Base-by-base conservation (phyloP, 1,284 basidiomycete genomes). In the Cutaneotrichosporon sp. region DNA sequence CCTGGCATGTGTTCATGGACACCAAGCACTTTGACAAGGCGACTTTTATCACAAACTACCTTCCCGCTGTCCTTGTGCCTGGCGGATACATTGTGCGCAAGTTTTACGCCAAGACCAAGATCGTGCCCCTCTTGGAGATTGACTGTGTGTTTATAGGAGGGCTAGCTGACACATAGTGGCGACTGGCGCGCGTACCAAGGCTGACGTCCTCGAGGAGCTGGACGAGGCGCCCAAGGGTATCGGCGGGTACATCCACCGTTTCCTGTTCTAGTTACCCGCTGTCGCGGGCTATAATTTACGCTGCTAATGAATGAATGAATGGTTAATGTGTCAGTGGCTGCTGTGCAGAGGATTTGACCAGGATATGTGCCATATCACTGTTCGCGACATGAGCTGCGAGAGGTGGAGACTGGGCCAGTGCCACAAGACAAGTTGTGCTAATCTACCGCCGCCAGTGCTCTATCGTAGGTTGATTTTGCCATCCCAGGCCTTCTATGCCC, bases 11-110 rank as follows among this genome's bases (percentile, higher is more conserved):
- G 32, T 61, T 61, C 52, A 53, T 46, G 32, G 31, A 53, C 30
- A 56, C 18, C 38, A 40, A 42, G 18, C 32, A 49, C 13, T 63
- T 50, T 38, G 34, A 50, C 30, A 57, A 56, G 4, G 47, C 34
- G 11, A 36, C 21, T 3, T 63, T 63, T 31, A 36, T 63, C 56
- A 63, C 51, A 53, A 30, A 53, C 34, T 63, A 63, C 56, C 56
- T 63, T 26, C 61, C 61, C 26, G 46, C 53, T 38, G 31, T 63
- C 7, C 56, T 63, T 13, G 51, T 52, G 9, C 61, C 61, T 4
- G 38, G 51, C 21, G 49, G 34, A 38, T 63, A 63, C 32, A 21
- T 40, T 21, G 56, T 30, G 13, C 56, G 51, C 56, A 63, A 63
- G 50, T 18, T 53, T 3, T 63, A 40, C 10, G 32, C 61, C 32